Evolutionary conservation across 106 monocot species (phyloP).

Genomic region (Amphibolis antarctica): DNA sequence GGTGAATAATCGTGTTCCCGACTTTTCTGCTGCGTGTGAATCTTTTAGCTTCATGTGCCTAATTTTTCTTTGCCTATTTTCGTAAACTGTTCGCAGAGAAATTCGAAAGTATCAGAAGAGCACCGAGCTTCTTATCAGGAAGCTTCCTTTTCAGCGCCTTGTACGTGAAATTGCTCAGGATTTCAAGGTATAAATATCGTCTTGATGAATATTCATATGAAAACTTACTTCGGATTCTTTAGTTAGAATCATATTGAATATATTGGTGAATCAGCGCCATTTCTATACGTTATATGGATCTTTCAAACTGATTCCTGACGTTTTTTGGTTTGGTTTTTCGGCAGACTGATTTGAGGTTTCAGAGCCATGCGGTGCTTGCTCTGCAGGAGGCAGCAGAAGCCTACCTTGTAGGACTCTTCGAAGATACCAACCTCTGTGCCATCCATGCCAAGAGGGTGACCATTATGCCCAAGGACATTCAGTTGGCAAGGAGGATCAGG

Average conservation of each 20-base stretch:
- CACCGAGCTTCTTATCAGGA: constrained; percentile 25
- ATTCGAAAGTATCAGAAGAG: constrained; percentile 32
- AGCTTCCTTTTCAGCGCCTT: constrained; percentile 27
- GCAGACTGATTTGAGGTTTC: constrained; percentile 18
- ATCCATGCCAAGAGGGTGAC: constrained; percentile 15
- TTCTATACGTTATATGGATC: too few relatives aligned
- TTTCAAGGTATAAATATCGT: constrained; percentile 10
- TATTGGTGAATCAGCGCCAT: too few relatives aligned
- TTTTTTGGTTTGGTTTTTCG: not conserved
- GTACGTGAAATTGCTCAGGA: constrained; percentile 34
- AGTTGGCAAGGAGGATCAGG: constrained; percentile 7
- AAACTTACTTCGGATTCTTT: not conserved
- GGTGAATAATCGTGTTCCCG: not conserved
- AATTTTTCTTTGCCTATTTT: not conserved
- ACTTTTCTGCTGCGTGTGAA: not conserved
- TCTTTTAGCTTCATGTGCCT: not conserved
- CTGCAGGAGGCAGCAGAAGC: constrained; percentile 14
- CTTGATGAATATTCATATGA: not conserved
- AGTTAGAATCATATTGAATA: too few relatives aligned
- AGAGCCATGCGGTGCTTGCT: constrained; percentile 12
- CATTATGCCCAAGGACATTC: constrained; percentile 15
- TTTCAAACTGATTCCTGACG: not conserved
- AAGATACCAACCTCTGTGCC: constrained; percentile 10
- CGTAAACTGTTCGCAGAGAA: constrained; percentile 4
- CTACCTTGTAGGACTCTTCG: constrained; percentile 12